phyloP scores from a whole-genome alignment of 2,329 filamentous ascomycete genomes.

The Dactylellina parvicollis region DNA sequence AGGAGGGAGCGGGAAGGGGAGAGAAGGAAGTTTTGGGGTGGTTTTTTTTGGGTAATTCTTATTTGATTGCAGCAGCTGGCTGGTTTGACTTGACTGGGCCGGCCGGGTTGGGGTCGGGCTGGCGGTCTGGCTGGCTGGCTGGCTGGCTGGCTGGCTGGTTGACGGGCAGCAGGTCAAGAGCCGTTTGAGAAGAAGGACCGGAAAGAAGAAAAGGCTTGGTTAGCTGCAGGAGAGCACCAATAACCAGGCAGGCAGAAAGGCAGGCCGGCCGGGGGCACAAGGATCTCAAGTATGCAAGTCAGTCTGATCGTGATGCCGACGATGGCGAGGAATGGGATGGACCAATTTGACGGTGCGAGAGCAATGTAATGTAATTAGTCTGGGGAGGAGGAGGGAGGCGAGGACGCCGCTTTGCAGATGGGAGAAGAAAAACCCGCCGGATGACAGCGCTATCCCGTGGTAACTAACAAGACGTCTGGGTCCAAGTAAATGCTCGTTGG shows the following conservation, averaged over 20 bases:
- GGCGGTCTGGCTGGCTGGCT: too few species aligned
- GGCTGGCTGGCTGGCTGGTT: neutral
- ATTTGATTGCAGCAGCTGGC: too few species aligned
- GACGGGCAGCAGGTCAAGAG: neutral
- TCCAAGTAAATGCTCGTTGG: too few species aligned
- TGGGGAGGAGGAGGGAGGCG: neutral
- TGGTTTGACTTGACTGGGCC: neutral
- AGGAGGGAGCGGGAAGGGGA: neutral
- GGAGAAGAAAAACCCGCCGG: neutral
- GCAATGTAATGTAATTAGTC: too few species aligned
- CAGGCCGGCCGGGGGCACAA: neutral
- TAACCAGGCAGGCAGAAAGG: conserved; percentile 16
- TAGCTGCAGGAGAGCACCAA: conserved; percentile 12
- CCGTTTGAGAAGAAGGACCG: neutral
- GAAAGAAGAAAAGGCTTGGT: neutral
- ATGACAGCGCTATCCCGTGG: conserved; percentile 5
- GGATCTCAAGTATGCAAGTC: too few species aligned
- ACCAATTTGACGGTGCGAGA: too few species aligned
- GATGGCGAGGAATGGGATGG: neutral
- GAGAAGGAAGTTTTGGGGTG: neutral
- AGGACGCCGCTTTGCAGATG: neutral
- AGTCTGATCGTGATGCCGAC: neutral
- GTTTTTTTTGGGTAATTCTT: neutral
- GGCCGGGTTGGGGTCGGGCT: neutral
- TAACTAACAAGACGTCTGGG: too few species aligned